phyloP scores from a whole-genome alignment of 192 early-diverging fungal genomes.

The Phycomyces blakesleeanus region DNA sequence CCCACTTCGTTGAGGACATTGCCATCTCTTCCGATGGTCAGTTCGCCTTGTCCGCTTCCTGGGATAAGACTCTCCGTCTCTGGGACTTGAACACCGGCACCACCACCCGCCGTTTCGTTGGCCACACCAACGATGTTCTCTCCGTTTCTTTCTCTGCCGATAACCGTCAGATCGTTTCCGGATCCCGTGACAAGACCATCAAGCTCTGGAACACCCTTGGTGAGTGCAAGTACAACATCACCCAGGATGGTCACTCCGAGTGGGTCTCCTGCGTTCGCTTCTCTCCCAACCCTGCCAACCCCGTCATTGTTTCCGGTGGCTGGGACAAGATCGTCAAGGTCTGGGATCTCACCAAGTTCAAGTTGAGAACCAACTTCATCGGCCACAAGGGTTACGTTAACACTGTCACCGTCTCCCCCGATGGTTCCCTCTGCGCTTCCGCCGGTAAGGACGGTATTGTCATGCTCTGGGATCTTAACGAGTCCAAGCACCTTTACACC shows the following conservation, averaged over 20 bases:
- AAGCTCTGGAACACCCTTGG: conserved; percentile 99
- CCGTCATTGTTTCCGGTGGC: conserved; percentile 95
- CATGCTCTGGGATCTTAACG: conserved; percentile 99
- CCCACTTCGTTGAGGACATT: conserved; percentile 98
- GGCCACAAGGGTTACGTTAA: conserved; percentile 98
- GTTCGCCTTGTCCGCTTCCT: conserved; percentile 97
- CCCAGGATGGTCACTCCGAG: conserved; percentile 93
- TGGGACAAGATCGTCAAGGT: conserved; percentile 99
- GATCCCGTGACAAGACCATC: conserved; percentile 97
- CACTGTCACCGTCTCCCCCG: conserved; percentile 95
- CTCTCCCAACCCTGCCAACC: conserved; percentile 98
- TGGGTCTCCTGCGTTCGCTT: conserved; percentile 99
- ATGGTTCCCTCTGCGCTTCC: conserved; percentile 99
- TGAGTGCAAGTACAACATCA: conserved; percentile 99
- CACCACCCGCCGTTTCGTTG: conserved; percentile 95
- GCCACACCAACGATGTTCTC: conserved; percentile 95
- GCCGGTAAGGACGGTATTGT: conserved; percentile 98
- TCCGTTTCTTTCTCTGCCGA: conserved; percentile 99
- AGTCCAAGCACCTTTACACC: conserved; percentile 99
- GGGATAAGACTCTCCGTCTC: conserved; percentile 99
- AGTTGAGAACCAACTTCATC: conserved; percentile 98
- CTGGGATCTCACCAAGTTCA: conserved; percentile 98
- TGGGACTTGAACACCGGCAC: conserved; percentile 96
- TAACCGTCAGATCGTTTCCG: conserved; percentile 99
- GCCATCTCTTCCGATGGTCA: conserved; percentile 98